These are phyloP conservation scores for Aspergillus incahuasiensis DNA, from an alignment of 495 filamentous ascomycete genomes.

Conservation along the genomic window DNA sequence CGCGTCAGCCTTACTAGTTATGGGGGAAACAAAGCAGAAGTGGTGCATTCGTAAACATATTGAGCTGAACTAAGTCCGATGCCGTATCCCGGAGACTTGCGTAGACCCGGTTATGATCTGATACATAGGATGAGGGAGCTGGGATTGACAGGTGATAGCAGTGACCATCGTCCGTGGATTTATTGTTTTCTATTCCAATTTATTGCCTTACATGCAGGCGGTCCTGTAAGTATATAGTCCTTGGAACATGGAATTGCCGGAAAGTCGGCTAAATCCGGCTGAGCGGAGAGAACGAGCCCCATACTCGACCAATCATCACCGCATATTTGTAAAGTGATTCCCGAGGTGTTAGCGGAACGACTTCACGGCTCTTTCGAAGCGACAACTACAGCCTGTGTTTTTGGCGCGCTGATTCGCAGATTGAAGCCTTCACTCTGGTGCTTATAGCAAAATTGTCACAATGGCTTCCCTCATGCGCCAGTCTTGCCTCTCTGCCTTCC, in stretches of 20 bases:
- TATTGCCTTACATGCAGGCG: too few relatives aligned
- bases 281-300: conserved; percentile 34
- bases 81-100: too few relatives aligned
- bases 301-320: conserved; percentile 38
- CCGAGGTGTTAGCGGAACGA: conserved; percentile 40
- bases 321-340: conserved; percentile 30
- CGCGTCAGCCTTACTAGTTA: too few relatives aligned
- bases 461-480: conserved; percentile 45
- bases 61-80: too few relatives aligned
- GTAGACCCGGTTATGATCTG: too few relatives aligned
- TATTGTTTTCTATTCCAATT: too few relatives aligned
- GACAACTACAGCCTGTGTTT: neutral
- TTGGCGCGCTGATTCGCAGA: conserved; percentile 12
- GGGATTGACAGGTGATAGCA: too few relatives aligned
- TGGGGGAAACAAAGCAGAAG: too few relatives aligned
- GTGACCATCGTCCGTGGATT: too few relatives aligned
- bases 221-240: too few relatives aligned
- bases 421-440: conserved; percentile 18
- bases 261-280: conserved; percentile 44
- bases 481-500: conserved; percentile 36
- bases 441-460: conserved; percentile 13
- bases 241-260: conserved; percentile 17
- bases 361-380: conserved; percentile 20
- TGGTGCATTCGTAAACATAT: too few relatives aligned
- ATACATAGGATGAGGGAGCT: too few relatives aligned